Conservation (phyloP, 78 protist genomes). For the Dictyostelium purpureum region DNA sequence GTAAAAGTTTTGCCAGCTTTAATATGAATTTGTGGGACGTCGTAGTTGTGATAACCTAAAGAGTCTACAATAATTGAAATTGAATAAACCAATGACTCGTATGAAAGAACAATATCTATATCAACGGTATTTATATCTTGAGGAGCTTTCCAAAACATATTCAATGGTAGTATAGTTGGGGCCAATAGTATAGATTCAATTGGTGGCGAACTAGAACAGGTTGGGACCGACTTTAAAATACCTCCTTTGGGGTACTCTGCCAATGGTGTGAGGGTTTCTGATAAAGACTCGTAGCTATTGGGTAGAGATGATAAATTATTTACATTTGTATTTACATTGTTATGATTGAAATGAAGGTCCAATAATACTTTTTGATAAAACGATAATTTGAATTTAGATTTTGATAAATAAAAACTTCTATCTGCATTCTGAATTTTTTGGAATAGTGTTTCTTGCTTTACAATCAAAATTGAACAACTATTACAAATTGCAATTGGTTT, state of each 20-base stretch:
- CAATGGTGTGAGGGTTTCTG: conserved; percentile 30
- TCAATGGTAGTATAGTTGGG: conserved; percentile 39
- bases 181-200: conserved; percentile 55
- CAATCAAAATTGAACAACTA: conserved; percentile 29
- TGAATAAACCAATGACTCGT: conserved; percentile 52
- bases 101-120: not conserved
- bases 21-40: conserved; percentile 23
- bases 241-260: conserved; percentile 57
- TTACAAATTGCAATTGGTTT: conserved; percentile 32
- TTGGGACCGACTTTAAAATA: not conserved
- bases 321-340: not conserved
- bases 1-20: conserved; percentile 3
- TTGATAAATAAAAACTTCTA: not conserved
- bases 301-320: not conserved
- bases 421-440: not conserved
- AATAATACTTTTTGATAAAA: conserved; percentile 35
- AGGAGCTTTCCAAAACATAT: conserved; percentile 65
- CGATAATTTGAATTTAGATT: not conserved
- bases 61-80: conserved; percentile 52
- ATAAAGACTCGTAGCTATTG: not conserved
- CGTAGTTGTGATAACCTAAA: conserved; percentile 41
- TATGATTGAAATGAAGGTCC: not conserved
- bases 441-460: conserved; percentile 34
- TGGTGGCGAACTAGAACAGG: conserved; percentile 36
- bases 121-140: conserved; percentile 19